A percentile compares a stretch with the other conserved stretches of the same genome.
These are phyloP conservation scores for Trichoderma sp. DNA, from an alignment of 2,329 filamentous ascomycete genomes.

Conservation along the genomic window DNA sequence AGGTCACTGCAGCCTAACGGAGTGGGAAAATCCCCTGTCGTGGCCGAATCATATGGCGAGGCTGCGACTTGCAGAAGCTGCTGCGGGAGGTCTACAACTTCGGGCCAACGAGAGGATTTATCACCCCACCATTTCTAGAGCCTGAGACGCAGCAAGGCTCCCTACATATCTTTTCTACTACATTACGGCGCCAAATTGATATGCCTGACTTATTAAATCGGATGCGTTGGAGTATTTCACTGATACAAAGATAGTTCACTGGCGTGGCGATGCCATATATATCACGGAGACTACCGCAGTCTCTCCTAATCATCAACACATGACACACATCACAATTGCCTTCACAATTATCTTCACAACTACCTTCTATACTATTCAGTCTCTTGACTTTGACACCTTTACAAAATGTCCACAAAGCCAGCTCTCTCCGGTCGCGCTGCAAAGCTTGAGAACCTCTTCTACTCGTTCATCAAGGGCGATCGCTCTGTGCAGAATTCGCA, in stretches of 20 bases:
- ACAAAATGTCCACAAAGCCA: conserved; percentile 1
- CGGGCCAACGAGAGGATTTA: not conserved
- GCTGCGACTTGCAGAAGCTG: conserved; percentile 1
- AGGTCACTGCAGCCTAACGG: not conserved
- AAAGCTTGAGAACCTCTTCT: conserved; percentile 20
- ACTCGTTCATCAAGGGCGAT: conserved; percentile 17
- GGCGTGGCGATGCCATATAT: not conserved
- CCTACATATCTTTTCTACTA: not conserved
- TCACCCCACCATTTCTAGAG: not conserved
- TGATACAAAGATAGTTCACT: not conserved
- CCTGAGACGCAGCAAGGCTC: not conserved
- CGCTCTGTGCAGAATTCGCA: conserved; percentile 11
- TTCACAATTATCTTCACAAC: not conserved
- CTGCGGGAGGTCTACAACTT: not conserved
- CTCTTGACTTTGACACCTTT: not conserved
- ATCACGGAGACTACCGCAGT: not conserved
- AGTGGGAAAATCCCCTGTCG: not conserved
- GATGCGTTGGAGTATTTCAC: not conserved
- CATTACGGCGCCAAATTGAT: not conserved
- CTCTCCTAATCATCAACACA: not conserved
- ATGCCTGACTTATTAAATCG: not conserved
- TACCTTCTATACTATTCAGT: not conserved
- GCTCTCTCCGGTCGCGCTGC: not conserved
- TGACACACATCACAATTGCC: not conserved
- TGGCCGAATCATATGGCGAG: conserved; percentile 8